Conservation (phyloP, 306 rosid genomes). For the peach (Prunus persica) region Prunus_persica_NCBIv2 NC_034009.1:39458001-39458500, state of each 20-base stretch:
- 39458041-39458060: constrained; percentile 65
- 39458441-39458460: constrained; percentile 67
- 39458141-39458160: constrained; percentile 67
- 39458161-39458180: constrained; percentile 59
- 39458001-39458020: constrained; percentile 64
- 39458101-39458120: constrained; percentile 29
- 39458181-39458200: constrained; percentile 27
- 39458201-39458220: constrained; percentile 46
- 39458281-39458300: constrained; percentile 71
- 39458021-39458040: constrained; percentile 63
- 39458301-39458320: constrained; percentile 58
- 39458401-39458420: constrained; percentile 62
- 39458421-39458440: constrained; percentile 71
- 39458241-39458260: constrained; percentile 32
- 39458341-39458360: constrained; percentile 55
- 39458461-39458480: constrained; percentile 72
- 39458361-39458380: constrained; percentile 79
- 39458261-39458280: constrained; percentile 70
- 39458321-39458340: constrained; percentile 41
- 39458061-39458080: constrained; percentile 55
- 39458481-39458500: constrained; percentile 86
- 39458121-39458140: constrained; percentile 39
- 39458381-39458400: constrained; percentile 68
- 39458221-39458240: constrained; percentile 79
- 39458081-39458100: constrained; percentile 59